Conservation (phyloP, 192 early-diverging fungal species). For the Gryganskiella cystojenkinii region DNA sequence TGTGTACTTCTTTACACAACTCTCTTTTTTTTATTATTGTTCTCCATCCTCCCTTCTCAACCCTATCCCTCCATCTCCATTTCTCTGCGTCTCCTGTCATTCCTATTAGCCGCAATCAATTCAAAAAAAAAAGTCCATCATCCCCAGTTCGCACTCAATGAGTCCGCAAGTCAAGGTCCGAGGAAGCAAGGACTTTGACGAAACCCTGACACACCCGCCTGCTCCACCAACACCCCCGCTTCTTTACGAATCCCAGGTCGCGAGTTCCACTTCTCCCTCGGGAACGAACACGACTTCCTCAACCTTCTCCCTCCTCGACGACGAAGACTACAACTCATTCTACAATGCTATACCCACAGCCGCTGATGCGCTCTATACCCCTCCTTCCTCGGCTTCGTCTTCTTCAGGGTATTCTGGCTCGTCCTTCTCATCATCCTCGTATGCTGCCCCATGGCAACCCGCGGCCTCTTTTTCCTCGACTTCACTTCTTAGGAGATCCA, state of each 20-base stretch:
- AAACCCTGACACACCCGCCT: no score
- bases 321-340: constrained; percentile 9
- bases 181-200: no score
- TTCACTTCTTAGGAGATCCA: constrained; percentile 8
- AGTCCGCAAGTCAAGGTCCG: no score
- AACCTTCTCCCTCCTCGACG: background rate
- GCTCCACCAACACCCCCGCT: no score
- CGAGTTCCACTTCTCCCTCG: background rate
- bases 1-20: no score
- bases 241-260: background rate
- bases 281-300: background rate
- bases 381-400: background rate
- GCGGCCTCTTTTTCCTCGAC: background rate
- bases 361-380: constrained; percentile 2
- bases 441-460: background rate
- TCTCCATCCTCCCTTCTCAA: no score
- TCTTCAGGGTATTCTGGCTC: background rate
- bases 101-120: no score
- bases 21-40: no score
- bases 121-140: no score
- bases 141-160: no score
- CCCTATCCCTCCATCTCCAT: no score
- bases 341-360: constrained; percentile 8
- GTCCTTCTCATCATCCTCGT: background rate
- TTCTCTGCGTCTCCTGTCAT: no score